A percentile compares a stretch with the other conserved stretches of the same genome.
These are phyloP conservation scores for Metschnikowia continentalis DNA, from an alignment of 805 yeast genomes.

Conservation along the genomic window DNA sequence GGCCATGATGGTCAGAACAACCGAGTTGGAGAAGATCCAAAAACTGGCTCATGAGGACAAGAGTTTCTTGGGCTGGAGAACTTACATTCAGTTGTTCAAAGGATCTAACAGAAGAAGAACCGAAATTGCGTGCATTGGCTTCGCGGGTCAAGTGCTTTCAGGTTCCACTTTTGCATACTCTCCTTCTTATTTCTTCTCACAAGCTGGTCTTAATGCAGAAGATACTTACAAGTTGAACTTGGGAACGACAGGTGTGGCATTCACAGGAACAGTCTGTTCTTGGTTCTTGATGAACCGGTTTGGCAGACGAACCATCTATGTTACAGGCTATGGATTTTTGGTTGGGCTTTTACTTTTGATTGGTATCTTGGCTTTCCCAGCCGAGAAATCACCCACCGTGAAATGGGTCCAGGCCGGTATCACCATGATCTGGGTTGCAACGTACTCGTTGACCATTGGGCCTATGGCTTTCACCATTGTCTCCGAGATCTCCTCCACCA, in stretches of 20 bases:
- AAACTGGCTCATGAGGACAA: conserved; percentile 25
- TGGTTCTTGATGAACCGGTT: conserved; percentile 9
- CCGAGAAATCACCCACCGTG: conserved; percentile 14
- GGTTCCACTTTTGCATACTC: conserved; percentile 12
- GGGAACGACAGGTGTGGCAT: conserved; percentile 11
- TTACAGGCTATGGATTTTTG: conserved; percentile 3
- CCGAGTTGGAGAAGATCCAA: conserved; percentile 24
- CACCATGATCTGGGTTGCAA: conserved; percentile 13
- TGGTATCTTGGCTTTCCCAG: conserved; percentile 14
- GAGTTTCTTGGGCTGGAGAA: conserved; percentile 19
- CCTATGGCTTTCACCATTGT: conserved; percentile 12
- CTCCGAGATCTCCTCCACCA: conserved; percentile 10
- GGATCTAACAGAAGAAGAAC: conserved; percentile 9
- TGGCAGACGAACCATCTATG: conserved; percentile 9
- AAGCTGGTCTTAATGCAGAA: conserved; percentile 10
- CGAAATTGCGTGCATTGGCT: conserved; percentile 9
- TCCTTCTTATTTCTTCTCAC: conserved; percentile 10
- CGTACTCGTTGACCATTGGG: conserved; percentile 9
- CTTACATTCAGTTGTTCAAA: conserved; percentile 19
- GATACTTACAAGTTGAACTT: conserved; percentile 11
- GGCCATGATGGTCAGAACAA: conserved; percentile 28
- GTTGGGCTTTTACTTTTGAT: conserved; percentile 5
- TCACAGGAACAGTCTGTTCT: conserved; percentile 8
- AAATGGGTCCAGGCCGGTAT: conserved; percentile 25
- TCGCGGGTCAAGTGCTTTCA: conserved; percentile 11